phyloP scores from a whole-genome alignment of 2,329 filamentous ascomycete species.

The Hypocreales sp. region DNA sequence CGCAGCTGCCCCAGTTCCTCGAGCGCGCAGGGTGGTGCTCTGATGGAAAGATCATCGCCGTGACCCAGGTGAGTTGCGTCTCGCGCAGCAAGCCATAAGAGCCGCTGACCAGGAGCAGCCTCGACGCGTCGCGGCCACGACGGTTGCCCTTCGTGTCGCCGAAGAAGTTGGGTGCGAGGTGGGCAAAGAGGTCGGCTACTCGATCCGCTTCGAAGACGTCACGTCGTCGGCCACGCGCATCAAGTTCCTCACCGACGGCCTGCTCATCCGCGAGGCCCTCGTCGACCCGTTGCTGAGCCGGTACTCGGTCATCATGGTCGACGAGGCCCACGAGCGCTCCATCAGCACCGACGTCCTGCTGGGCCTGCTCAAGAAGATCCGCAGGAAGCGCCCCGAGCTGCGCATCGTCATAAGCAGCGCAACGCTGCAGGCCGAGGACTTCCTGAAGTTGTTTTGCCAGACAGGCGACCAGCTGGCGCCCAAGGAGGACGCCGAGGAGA shows the following conservation, averaged over 20 bases:
- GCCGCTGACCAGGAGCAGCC: constrained; percentile 38
- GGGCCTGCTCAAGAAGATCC: constrained; percentile 81
- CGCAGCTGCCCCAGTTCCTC: constrained; percentile 85
- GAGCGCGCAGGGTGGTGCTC: constrained; percentile 79
- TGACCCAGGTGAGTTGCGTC: constrained; percentile 81
- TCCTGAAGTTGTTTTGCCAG: constrained; percentile 58
- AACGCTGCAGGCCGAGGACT: constrained; percentile 78
- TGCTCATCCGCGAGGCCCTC: constrained; percentile 80
- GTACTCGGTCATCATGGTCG: constrained; percentile 95
- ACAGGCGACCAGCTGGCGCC: constrained; percentile 19
- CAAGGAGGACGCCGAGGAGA: constrained; percentile 13
- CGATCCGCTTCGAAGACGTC: constrained; percentile 81
- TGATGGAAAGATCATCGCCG: constrained; percentile 66
- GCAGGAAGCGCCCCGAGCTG: constrained; percentile 62
- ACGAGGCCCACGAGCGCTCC: constrained; percentile 90
- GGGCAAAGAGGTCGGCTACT: constrained; percentile 86
- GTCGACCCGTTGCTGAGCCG: constrained; percentile 81
- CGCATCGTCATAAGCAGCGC: constrained; percentile 87
- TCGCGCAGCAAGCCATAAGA: no score
- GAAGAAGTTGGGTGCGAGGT: constrained; percentile 77
- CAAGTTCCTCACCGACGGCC: constrained; percentile 89
- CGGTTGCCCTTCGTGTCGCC: constrained; percentile 75
- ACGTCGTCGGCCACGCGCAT: constrained; percentile 75
- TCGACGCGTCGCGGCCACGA: constrained; percentile 77
- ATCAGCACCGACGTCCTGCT: constrained; percentile 85